Evolutionary conservation across 495 filamentous ascomycete species (phyloP).

Genomic region (Talaromyces borbonicus): DNA sequence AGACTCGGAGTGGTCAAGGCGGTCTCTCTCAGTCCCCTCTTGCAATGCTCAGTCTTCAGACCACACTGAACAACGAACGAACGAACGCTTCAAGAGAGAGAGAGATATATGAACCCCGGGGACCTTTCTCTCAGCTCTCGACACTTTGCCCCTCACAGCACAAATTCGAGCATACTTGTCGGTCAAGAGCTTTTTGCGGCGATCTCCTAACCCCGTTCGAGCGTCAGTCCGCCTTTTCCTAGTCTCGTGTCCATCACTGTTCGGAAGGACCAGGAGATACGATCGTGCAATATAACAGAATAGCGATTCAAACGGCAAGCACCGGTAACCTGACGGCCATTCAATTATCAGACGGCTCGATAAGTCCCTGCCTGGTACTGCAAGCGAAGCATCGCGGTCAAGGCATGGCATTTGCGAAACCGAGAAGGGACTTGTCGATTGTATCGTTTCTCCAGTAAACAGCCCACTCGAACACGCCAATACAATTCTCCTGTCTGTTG

Average conservation of each 20-base stretch:
- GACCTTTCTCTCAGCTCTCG: too few relatives aligned
- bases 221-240: too few relatives aligned
- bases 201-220: too few relatives aligned
- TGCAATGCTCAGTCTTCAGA: background rate
- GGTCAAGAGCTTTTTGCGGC: too few relatives aligned
- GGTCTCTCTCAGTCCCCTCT: background rate
- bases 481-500: slow-evolving; percentile 9
- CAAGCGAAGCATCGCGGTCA: slow-evolving; percentile 7
- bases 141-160: too few relatives aligned
- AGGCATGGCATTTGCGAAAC: slow-evolving; percentile 6
- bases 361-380: slow-evolving; percentile 4
- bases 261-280: too few relatives aligned
- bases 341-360: too few relatives aligned
- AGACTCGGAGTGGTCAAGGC: slow-evolving; percentile 4
- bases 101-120: background rate
- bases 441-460: background rate
- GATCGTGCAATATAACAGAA: too few relatives aligned
- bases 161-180: too few relatives aligned
- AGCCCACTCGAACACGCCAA: slow-evolving; percentile 7
- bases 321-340: too few relatives aligned
- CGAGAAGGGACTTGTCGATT: slow-evolving; percentile 1
- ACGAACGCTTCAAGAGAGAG: background rate
- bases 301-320: too few relatives aligned
- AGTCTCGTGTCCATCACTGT: too few relatives aligned
- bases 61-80: background rate